Conservation (phyloP, 208 protist species). For the Jaenimonas drosophilae region DNA sequence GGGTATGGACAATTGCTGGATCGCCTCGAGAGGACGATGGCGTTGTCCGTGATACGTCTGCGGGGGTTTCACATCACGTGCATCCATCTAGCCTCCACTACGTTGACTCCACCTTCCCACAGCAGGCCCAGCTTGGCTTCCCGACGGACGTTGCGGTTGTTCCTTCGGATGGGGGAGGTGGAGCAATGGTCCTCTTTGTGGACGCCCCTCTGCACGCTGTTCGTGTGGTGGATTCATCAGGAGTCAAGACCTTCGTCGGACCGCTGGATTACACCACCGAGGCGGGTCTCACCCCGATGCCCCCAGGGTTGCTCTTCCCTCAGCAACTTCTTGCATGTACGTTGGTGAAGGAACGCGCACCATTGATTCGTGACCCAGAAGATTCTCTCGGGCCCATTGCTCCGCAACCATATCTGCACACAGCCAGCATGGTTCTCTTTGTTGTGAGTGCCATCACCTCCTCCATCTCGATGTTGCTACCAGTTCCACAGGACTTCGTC, state of each 20-base stretch:
- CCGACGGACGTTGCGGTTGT: conserved; percentile 28
- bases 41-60: too few relatives aligned
- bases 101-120: conserved; percentile 18
- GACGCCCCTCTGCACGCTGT: conserved; percentile 36
- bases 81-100: too few relatives aligned
- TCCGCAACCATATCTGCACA: conserved; percentile 33
- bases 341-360: conserved; percentile 21
- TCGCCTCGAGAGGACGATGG: too few relatives aligned
- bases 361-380: conserved; percentile 3
- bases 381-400: too few relatives aligned
- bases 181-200: conserved; percentile 22
- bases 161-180: conserved; percentile 24
- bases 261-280: conserved; percentile 20
- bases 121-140: conserved; percentile 25
- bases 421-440: conserved; percentile 18
- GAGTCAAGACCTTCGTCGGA: conserved; percentile 37
- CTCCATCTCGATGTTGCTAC: conserved; percentile 17
- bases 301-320: conserved; percentile 9
- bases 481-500: conserved; percentile 12
- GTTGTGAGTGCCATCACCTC: conserved; percentile 16
- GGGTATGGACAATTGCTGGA: too few relatives aligned
- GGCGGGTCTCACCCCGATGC: conserved; percentile 1
- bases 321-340: conserved; percentile 11
- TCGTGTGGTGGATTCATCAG: conserved; percentile 24
- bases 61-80: too few relatives aligned